phyloP scores from a whole-genome alignment of 768 basidiomycete genomes.

The Termitomyces sp. region DNA sequence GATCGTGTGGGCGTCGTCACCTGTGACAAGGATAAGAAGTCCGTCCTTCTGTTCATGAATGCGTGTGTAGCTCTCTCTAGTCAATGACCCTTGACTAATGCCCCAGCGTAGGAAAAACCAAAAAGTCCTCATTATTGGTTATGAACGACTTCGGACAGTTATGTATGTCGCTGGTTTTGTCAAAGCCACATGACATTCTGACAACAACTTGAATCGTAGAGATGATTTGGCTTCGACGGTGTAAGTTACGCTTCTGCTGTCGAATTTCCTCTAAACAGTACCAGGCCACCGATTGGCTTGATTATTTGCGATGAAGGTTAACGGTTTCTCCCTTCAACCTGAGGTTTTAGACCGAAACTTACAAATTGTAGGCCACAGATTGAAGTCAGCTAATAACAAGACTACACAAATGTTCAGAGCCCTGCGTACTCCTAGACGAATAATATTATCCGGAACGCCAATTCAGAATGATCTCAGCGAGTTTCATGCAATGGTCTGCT shows the following conservation, averaged over 20 bases:
- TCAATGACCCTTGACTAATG: background rate
- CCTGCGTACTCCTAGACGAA: constrained; percentile 65
- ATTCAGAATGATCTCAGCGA: constrained; percentile 96
- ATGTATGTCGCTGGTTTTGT: constrained; percentile 40
- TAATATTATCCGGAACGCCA: constrained; percentile 94
- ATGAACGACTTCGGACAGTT: constrained; percentile 81
- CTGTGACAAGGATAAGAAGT: constrained; percentile 41
- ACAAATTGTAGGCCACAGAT: constrained; percentile 61
- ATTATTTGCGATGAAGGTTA: constrained; percentile 94
- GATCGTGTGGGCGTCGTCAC: constrained; percentile 42
- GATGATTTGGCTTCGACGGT: constrained; percentile 55
- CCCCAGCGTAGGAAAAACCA: constrained; percentile 50
- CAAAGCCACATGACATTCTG: background rate
- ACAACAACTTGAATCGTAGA: constrained; percentile 8
- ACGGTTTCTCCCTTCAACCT: background rate
- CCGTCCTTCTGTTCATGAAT: constrained; percentile 66
- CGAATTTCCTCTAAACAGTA: background rate
- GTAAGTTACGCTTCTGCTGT: constrained; percentile 29
- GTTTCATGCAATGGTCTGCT: constrained; percentile 89
- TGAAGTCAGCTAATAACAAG: constrained; percentile 90
- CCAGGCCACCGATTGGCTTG: constrained; percentile 84
- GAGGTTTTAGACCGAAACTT: background rate
- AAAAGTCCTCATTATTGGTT: constrained; percentile 90
- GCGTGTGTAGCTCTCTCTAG: constrained; percentile 38
- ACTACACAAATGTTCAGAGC: constrained; percentile 82